Conservation (phyloP, 495 filamentous ascomycete genomes). For the Penicillium antarcticum region DNA sequence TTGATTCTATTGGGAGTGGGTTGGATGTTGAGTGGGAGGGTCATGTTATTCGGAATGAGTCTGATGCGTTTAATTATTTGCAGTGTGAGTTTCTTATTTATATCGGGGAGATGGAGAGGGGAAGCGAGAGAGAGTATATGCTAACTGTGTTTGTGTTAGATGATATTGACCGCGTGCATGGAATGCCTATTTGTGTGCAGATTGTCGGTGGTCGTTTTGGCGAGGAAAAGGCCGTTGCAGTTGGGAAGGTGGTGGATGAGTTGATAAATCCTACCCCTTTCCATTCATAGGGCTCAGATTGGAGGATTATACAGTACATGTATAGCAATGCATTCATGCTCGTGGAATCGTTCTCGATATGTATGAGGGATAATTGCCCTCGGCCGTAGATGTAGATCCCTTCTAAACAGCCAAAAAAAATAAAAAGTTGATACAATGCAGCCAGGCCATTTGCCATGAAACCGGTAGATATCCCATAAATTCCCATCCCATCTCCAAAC, state of each 20-base stretch:
- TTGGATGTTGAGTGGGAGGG: constrained; percentile 24
- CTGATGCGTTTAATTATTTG: constrained; percentile 35
- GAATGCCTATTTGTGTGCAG: constrained; percentile 53
- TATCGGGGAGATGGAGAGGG: too few relatives aligned
- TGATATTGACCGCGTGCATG: constrained; percentile 41
- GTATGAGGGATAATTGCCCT: neutral
- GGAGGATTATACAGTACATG: neutral
- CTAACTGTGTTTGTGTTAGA: constrained; percentile 16
- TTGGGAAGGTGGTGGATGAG: constrained; percentile 36
- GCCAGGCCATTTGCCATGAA: constrained; percentile 12
- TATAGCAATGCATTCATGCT: neutral
- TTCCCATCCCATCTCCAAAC: neutral
- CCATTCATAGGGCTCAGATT: constrained; percentile 1
- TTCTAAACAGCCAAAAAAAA: constrained; percentile 2
- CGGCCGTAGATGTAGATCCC: neutral
- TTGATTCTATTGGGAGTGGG: constrained; percentile 17
- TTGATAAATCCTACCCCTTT: constrained; percentile 21
- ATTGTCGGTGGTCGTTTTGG: constrained; percentile 45
- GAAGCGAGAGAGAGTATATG: too few relatives aligned
- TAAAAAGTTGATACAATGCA: constrained; percentile 11
- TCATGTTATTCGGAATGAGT: constrained; percentile 32
- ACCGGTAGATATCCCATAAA: neutral
- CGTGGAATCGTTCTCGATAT: neutral
- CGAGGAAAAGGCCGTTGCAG: constrained; percentile 44
- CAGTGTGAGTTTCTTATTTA: constrained; percentile 31